Evolutionary conservation across 352 stramenopile species (phyloP).

Genomic region (Lagenidium giganteum): DNA sequence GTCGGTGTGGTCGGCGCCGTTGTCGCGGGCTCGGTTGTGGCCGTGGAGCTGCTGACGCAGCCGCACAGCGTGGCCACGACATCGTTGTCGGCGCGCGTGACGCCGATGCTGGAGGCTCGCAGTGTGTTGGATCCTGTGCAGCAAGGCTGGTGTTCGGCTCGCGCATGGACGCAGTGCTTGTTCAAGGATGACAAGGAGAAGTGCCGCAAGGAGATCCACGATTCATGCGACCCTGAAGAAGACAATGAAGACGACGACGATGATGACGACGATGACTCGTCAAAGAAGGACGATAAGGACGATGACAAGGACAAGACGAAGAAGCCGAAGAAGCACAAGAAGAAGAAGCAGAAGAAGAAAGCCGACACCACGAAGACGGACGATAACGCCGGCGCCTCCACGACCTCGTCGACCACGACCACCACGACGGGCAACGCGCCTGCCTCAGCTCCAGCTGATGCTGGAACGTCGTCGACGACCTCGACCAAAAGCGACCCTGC

Average conservation of each 20-base stretch:
- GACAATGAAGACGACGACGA: neutral
- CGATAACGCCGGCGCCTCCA: too few relatives aligned
- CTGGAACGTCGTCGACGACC: too few relatives aligned
- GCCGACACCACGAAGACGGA: neutral
- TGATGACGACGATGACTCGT: slow-evolving; percentile 3
- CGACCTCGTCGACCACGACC: too few relatives aligned
- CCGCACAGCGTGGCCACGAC: neutral
- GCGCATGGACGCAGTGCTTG: slow-evolving; percentile 14
- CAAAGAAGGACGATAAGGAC: neutral
- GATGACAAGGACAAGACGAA: slow-evolving; percentile 1
- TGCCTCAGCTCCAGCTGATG: too few relatives aligned
- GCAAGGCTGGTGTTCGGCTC: slow-evolving; percentile 19
- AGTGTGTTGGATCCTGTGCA: slow-evolving; percentile 19
- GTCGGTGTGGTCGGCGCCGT: slow-evolving; percentile 13
- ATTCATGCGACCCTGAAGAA: slow-evolving; percentile 6
- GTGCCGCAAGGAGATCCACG: slow-evolving; percentile 23
- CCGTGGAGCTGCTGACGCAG: slow-evolving; percentile 17
- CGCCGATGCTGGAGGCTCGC: slow-evolving; percentile 14
- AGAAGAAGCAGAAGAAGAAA: slow-evolving; percentile 5
- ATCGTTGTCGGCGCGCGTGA: slow-evolving; percentile 1
- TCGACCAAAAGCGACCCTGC: too few relatives aligned
- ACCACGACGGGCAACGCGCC: too few relatives aligned
- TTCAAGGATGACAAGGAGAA: slow-evolving; percentile 22
- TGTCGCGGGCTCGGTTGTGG: slow-evolving; percentile 16
- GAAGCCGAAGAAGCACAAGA: slow-evolving; percentile 7